phyloP scores from a whole-genome alignment of 2,329 filamentous ascomycete species.

The Rosellinia necatrix region DNA sequence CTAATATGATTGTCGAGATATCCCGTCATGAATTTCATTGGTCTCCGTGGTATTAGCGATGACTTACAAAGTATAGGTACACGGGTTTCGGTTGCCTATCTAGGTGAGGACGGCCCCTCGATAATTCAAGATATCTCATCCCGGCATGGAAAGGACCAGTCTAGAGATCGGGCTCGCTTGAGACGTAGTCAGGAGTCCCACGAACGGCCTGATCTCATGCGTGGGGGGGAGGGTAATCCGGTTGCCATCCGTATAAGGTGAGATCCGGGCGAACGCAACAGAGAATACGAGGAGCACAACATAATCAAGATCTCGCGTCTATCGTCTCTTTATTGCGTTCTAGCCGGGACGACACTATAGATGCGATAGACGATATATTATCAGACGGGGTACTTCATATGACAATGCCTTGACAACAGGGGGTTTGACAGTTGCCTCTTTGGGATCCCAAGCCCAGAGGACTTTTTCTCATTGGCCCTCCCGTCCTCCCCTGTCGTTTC shows the following conservation, averaged over 20 bases:
- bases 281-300: constrained; percentile 19
- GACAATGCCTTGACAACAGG: constrained; percentile 1
- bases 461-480: constrained; percentile 5
- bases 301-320: background rate
- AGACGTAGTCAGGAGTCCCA: background rate
- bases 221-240: background rate
- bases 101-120: background rate
- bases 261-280: constrained; percentile 15
- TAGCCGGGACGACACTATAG: constrained; percentile 15
- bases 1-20: constrained; percentile 4
- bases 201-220: background rate
- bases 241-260: background rate
- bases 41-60: no score
- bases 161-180: background rate
- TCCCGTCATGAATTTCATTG: background rate
- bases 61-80: no score
- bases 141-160: background rate
- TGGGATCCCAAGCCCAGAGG: constrained; percentile 8
- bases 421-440: constrained; percentile 6
- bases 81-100: background rate
- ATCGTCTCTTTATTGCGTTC: background rate
- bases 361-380: constrained; percentile 19
- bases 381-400: constrained; percentile 4
- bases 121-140: background rate
- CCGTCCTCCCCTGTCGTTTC: background rate